phyloP scores from a whole-genome alignment of 345 rosid species.

The Eucalyptus urophylla region DNA sequence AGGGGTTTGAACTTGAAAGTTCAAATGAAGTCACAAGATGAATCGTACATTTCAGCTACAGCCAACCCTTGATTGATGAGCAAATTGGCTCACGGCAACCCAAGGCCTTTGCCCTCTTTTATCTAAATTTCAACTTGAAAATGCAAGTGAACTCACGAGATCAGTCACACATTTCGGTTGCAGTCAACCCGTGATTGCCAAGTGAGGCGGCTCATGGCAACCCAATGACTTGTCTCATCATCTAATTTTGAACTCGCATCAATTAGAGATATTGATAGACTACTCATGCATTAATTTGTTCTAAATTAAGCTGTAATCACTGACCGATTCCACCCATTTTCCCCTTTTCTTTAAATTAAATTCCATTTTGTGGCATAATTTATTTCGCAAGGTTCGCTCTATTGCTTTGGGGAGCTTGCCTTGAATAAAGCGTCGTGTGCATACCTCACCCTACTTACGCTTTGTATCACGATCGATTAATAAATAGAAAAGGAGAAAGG shows the following conservation, averaged over 20 bases:
- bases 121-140: background rate
- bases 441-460: background rate
- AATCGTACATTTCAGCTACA: background rate
- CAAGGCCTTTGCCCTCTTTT: background rate
- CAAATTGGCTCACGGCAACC: background rate
- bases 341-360: background rate
- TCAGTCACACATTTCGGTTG: background rate
- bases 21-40: background rate
- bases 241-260: background rate
- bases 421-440: background rate
- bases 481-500: background rate
- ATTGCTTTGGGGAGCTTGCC: background rate
- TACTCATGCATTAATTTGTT: background rate
- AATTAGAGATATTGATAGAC: background rate
- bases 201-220: background rate
- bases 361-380: background rate
- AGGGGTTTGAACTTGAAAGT: background rate
- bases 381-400: background rate
- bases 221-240: background rate
- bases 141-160: background rate
- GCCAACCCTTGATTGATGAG: background rate
- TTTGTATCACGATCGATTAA: background rate
- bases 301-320: background rate
- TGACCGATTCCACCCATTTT: background rate
- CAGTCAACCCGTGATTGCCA: background rate